Percentiles rank a stretch among this genome's conserved stretches.
These are phyloP conservation scores for Puccinia horiana DNA, from an alignment of 1,284 basidiomycete genomes.

Conservation along the genomic window DNA sequence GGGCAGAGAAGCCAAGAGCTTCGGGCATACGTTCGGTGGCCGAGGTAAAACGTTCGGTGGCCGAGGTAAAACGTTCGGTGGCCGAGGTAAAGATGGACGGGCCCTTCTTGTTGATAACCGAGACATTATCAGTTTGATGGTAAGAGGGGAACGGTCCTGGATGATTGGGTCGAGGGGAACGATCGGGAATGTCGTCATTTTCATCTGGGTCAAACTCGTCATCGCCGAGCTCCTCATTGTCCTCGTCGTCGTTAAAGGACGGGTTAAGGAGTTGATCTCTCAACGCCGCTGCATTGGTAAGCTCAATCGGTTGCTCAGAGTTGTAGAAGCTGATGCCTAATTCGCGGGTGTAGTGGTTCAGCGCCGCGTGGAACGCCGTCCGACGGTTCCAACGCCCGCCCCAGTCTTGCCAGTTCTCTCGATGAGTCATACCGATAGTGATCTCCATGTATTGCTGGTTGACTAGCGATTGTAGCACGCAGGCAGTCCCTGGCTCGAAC, in stretches of 20 bases:
- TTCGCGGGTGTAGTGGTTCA: constrained; percentile 69
- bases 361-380: constrained; percentile 72
- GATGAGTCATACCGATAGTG: constrained; percentile 51
- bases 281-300: constrained; percentile 54
- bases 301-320: constrained; percentile 64
- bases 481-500: constrained; percentile 68
- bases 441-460: constrained; percentile 51
- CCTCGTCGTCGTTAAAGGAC: background rate
- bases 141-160: background rate
- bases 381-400: constrained; percentile 44
- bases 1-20: constrained; percentile 37
- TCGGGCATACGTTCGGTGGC: constrained; percentile 25
- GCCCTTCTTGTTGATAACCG: background rate
- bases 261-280: constrained; percentile 21
- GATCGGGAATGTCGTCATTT: no score
- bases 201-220: constrained; percentile 9
- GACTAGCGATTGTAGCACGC: constrained; percentile 37
- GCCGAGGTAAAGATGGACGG: background rate
- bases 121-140: background rate
- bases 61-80: constrained; percentile 14
- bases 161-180: background rate
- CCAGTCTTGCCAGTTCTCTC: constrained; percentile 52
- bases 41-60: no score
- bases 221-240: constrained; percentile 17
- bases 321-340: constrained; percentile 68